Conservation (phyloP, 768 basidiomycete genomes). For the Lenzites betulinus region DNA sequence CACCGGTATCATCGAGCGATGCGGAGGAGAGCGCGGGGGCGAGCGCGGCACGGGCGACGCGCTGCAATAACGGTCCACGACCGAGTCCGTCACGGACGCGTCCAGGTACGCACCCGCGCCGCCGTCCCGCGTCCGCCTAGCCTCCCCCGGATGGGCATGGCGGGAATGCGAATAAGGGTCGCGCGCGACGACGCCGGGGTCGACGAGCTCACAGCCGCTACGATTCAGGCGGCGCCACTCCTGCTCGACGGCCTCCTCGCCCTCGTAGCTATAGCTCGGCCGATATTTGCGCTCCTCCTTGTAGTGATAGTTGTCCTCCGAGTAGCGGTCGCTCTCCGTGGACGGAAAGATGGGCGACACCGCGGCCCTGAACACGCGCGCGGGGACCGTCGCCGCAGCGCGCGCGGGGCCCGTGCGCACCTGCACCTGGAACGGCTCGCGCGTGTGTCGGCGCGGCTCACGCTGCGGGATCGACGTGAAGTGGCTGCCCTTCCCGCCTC, state of each 20-base stretch:
- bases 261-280: background rate
- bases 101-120: conserved; percentile 5
- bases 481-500: background rate
- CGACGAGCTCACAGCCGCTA: conserved; percentile 6
- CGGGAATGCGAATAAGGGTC: no score
- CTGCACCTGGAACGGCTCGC: conserved; percentile 18
- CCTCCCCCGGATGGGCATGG: no score
- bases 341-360: conserved; percentile 3
- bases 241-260: background rate
- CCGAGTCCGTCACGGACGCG: conserved; percentile 24
- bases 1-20: background rate
- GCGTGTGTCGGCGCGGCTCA: conserved; percentile 18
- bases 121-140: background rate
- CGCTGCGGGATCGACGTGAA: conserved; percentile 3
- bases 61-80: conserved; percentile 26
- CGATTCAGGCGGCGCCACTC: conserved; percentile 8
- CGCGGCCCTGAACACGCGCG: conserved; percentile 16
- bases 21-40: background rate
- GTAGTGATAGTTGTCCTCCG: background rate
- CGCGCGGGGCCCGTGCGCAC: background rate
- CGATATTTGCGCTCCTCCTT: background rate
- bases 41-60: conserved; percentile 29
- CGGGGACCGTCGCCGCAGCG: conserved; percentile 10
- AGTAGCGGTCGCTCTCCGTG: background rate
- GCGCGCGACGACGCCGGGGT: background rate